Percentiles rank a stretch among this genome's conserved stretches.
These are phyloP conservation scores for Sporisorium exsertum DNA, from an alignment of 1,284 basidiomycete species.

Conservation along the genomic window DNA sequence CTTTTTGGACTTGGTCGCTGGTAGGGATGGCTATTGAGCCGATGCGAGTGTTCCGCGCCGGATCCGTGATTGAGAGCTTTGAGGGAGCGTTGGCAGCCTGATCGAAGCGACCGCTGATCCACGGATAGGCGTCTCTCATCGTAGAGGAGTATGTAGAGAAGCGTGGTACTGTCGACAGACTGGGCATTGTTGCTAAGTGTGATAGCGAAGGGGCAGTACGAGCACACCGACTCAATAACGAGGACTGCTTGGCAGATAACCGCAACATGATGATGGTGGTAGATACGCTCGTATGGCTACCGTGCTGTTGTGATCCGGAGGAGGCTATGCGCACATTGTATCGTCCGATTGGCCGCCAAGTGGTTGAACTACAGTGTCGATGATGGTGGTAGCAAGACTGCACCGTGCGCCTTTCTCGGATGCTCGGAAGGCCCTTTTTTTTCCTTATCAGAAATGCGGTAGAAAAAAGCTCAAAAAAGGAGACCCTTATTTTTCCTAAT, in stretches of 20 bases:
- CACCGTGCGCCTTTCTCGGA: slow-evolving; percentile 13
- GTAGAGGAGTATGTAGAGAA: neutral
- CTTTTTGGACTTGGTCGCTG: slow-evolving; percentile 9
- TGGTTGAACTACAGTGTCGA: neutral
- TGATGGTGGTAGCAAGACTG: neutral
- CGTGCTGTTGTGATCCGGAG: neutral
- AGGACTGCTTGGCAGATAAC: neutral
- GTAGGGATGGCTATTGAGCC: slow-evolving; percentile 31
- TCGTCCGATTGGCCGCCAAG: neutral
- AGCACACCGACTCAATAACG: neutral
- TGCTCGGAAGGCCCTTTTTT: slow-evolving; percentile 4
- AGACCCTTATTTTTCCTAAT: neutral
- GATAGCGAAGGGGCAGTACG: neutral
- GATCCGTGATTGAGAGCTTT: slow-evolving; percentile 17
- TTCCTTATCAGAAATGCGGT: slow-evolving; percentile 6
- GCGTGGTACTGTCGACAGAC: neutral
- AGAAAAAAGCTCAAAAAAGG: neutral
- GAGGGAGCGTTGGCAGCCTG: neutral
- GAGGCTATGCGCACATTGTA: neutral
- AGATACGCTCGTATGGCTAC: neutral
- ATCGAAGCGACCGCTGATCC: slow-evolving; percentile 28
- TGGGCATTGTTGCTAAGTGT: neutral
- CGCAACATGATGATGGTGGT: slow-evolving; percentile 5
- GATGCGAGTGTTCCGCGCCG: slow-evolving; percentile 12
- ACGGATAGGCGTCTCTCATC: slow-evolving; percentile 9